These are phyloP conservation scores for Pisolithus albus DNA, from an alignment of 768 basidiomycete genomes.

Conservation along the genomic window DNA sequence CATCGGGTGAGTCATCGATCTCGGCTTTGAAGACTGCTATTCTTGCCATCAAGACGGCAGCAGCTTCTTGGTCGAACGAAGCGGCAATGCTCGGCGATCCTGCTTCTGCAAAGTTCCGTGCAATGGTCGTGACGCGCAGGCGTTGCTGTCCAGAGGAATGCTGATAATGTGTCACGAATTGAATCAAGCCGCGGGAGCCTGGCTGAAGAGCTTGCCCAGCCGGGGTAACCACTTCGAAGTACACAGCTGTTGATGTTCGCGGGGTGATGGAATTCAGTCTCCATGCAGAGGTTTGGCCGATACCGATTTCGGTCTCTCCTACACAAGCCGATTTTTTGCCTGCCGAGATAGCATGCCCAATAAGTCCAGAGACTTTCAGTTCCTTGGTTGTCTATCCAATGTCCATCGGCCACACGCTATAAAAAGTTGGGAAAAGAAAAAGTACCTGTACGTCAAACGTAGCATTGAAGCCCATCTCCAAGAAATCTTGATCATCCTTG, in stretches of 20 bases:
- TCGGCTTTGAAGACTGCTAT: constrained; percentile 99
- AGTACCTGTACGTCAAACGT: constrained; percentile 94
- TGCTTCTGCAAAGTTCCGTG: constrained; percentile 95
- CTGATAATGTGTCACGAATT: constrained; percentile 98
- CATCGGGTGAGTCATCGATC: constrained; percentile 96
- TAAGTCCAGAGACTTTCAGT: constrained; percentile 94
- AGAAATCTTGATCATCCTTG: constrained; percentile 86
- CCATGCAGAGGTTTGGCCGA: constrained; percentile 98
- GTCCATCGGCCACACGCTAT: constrained; percentile 1
- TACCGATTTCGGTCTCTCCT: constrained; percentile 98
- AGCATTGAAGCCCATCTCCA: constrained; percentile 98
- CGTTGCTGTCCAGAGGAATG: constrained; percentile 94
- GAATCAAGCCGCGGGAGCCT: constrained; percentile 89
- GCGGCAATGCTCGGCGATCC: constrained; percentile 91
- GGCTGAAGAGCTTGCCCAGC: constrained; percentile 89
- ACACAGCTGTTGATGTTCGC: constrained; percentile 82
- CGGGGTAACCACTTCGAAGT: constrained; percentile 98
- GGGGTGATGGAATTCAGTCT: constrained; percentile 89
- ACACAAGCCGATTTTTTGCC: constrained; percentile 96
- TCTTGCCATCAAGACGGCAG: constrained; percentile 96
- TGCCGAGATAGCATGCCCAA: constrained; percentile 94
- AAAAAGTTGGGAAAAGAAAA: background rate
- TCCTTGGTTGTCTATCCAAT: constrained; percentile 89
- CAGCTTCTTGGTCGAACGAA: constrained; percentile 96
- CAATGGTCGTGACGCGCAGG: constrained; percentile 95